Evolutionary conservation across 371 early-diverging fungal species (phyloP).

Genomic region (Mortierella sp.): DNA sequence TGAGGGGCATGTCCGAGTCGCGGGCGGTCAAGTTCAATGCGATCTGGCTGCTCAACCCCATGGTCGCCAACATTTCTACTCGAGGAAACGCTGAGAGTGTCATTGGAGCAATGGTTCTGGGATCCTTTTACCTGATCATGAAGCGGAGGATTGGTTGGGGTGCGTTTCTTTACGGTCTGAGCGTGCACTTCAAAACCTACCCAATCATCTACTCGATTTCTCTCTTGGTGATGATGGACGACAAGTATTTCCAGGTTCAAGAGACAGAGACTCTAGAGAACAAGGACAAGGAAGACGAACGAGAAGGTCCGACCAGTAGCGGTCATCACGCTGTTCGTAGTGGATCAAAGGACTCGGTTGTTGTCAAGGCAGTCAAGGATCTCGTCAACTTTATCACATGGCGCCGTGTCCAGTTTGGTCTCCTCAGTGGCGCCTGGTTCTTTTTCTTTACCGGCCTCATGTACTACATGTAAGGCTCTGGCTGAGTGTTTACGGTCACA

Average conservation of each 20-base stretch:
- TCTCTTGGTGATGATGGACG: slow-evolving; percentile 75
- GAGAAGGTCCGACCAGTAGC: slow-evolving; percentile 14
- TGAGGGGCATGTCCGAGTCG: slow-evolving; percentile 69
- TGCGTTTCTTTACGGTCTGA: slow-evolving; percentile 88
- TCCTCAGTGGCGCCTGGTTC: slow-evolving; percentile 80
- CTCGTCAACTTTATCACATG: slow-evolving; percentile 63
- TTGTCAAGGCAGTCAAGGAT: slow-evolving; percentile 36
- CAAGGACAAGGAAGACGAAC: not conserved
- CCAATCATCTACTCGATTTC: slow-evolving; percentile 94
- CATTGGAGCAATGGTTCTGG: slow-evolving; percentile 83
- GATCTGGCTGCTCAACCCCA: slow-evolving; percentile 94
- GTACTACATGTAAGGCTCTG: slow-evolving; percentile 73
- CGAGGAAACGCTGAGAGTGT: slow-evolving; percentile 96
- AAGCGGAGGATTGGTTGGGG: slow-evolving; percentile 67
- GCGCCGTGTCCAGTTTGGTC: slow-evolving; percentile 78
- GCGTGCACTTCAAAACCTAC: slow-evolving; percentile 98
- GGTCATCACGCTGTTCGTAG: not conserved
- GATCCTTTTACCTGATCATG: slow-evolving; percentile 79
- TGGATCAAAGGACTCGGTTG: not conserved
- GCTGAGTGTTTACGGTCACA: not conserved
- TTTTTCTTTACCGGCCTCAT: slow-evolving; percentile 76
- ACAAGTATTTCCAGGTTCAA: slow-evolving; percentile 32
- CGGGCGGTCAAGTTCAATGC: slow-evolving; percentile 67
- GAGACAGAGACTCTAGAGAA: not conserved
- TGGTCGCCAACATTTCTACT: slow-evolving; percentile 96